These are phyloP conservation scores for Barnettozyma salicaria DNA, from an alignment of 805 yeast genomes.

Conservation along the genomic window DNA sequence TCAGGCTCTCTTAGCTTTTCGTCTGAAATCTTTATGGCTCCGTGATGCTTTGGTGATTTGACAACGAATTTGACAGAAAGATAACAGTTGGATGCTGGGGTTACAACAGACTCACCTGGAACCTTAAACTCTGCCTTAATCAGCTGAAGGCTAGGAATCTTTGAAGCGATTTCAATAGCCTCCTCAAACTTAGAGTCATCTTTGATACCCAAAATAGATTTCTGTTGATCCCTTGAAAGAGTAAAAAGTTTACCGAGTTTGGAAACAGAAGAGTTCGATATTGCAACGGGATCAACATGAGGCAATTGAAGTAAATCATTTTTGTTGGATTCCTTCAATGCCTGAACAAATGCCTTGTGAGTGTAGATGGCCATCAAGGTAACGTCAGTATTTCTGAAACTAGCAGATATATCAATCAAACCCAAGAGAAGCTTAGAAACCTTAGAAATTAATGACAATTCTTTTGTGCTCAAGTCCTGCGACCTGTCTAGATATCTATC, in stretches of 20 bases:
- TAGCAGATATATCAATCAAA: constrained; percentile 73
- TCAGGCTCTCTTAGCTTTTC: constrained; percentile 46
- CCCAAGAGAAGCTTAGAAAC: constrained; percentile 65
- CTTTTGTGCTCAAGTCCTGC: constrained; percentile 27
- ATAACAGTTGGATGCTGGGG: constrained; percentile 71
- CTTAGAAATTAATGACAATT: constrained; percentile 52
- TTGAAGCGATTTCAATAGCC: constrained; percentile 50
- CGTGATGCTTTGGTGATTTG: constrained; percentile 63
- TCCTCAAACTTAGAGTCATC: constrained; percentile 37
- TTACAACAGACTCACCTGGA: constrained; percentile 74
- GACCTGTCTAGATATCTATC: constrained; percentile 54
- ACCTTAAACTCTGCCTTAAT: constrained; percentile 71
- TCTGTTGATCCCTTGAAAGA: constrained; percentile 47
- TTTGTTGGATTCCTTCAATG: constrained; percentile 48
- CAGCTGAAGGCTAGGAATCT: constrained; percentile 64
- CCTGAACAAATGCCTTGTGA: constrained; percentile 69
- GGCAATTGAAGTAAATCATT: constrained; percentile 81
- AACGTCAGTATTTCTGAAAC: constrained; percentile 68
- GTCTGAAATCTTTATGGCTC: constrained; percentile 28
- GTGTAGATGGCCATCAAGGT: constrained; percentile 56
- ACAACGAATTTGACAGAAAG: constrained; percentile 69
- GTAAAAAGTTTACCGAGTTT: constrained; percentile 69
- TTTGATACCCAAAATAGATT: constrained; percentile 49
- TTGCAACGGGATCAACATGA: constrained; percentile 46
- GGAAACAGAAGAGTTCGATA: constrained; percentile 37